A percentile compares a stretch with the other conserved stretches of the same genome.
Conservation (phyloP, 1,139 yeast genomes). For the Debaryomyces singareniensis region DNA sequence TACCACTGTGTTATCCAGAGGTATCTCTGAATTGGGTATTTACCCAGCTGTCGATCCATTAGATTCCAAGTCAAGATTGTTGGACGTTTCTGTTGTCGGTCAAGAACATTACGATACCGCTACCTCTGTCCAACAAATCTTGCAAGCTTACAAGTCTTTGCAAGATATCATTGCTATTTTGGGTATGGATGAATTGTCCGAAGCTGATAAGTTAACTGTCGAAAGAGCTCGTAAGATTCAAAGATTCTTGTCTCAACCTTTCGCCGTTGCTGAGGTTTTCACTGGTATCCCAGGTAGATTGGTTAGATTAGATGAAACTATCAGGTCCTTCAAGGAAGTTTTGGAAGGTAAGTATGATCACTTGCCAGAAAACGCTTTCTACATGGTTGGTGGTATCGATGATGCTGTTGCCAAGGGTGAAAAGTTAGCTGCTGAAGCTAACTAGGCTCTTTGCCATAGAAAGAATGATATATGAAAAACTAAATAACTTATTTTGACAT, state of each 20-base stretch:
- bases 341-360: conserved; percentile 97
- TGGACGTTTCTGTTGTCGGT: conserved; percentile 96
- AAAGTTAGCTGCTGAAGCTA: conserved; percentile 92
- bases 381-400: conserved; percentile 99
- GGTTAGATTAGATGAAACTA: conserved; percentile 93
- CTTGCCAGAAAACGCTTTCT: conserved; percentile 99
- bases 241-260: conserved; percentile 99
- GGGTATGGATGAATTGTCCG: conserved; percentile 99
- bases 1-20: conserved; percentile 98
- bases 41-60: conserved; percentile 99
- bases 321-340: conserved; percentile 92
- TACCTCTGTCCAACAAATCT: conserved; percentile 90
- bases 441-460: conserved; percentile 31
- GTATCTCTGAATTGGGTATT: conserved; percentile 99
- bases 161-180: conserved; percentile 99
- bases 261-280: conserved; percentile 99
- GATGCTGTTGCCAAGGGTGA: conserved; percentile 98
- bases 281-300: conserved; percentile 99
- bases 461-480: conserved; percentile 1
- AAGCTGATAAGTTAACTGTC: conserved; percentile 96
- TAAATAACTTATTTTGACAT: background rate
- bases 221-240: conserved; percentile 99
- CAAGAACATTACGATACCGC: conserved; percentile 98
- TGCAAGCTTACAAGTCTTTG: conserved; percentile 98
- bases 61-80: conserved; percentile 98